Percentiles rank a stretch among this genome's conserved stretches.
Evolutionary conservation across 371 early-diverging fungal species (phyloP).

Genomic region (Mortierella sp.): DNA sequence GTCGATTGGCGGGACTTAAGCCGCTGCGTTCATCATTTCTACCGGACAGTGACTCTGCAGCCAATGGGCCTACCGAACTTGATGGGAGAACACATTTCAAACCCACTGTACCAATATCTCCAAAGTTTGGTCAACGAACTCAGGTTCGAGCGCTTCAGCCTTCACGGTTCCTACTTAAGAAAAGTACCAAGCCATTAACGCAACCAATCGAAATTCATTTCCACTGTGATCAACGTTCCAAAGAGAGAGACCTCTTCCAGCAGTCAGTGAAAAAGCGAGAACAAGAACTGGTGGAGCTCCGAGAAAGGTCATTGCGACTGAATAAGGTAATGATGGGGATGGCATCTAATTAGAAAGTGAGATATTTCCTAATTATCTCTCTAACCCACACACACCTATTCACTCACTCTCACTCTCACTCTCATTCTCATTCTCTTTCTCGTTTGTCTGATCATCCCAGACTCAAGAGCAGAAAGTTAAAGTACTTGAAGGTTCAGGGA

Average conservation of each 20-base stretch:
- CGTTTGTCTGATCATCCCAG: constrained; percentile 13
- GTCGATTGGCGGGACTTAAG: constrained; percentile 24
- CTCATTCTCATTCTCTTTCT: too few species aligned
- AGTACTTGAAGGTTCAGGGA: constrained; percentile 22
- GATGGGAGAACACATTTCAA: constrained; percentile 1
- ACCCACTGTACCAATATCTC: constrained; percentile 35
- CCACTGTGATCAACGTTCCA: constrained; percentile 27
- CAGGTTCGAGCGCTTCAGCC: constrained; percentile 29
- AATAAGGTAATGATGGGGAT: too few species aligned
- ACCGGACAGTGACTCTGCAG: background rate
- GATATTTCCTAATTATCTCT: too few species aligned
- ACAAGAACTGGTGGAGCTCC: constrained; percentile 11
- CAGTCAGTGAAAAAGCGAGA: constrained; percentile 20
- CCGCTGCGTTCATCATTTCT: constrained; percentile 11
- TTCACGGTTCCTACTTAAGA: constrained; percentile 26
- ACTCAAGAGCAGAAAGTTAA: constrained; percentile 20
- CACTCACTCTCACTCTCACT: too few species aligned
- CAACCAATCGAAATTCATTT: constrained; percentile 39
- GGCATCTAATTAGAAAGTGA: too few species aligned
- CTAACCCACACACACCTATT: too few species aligned
- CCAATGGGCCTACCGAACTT: too few species aligned
- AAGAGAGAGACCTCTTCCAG: constrained; percentile 20
- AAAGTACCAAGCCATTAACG: constrained; percentile 46
- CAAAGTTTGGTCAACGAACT: constrained; percentile 26
- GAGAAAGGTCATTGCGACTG: constrained; percentile 4